phyloP scores from a whole-genome alignment of 305 asterid species.

The Solanum hybrid region DNA sequence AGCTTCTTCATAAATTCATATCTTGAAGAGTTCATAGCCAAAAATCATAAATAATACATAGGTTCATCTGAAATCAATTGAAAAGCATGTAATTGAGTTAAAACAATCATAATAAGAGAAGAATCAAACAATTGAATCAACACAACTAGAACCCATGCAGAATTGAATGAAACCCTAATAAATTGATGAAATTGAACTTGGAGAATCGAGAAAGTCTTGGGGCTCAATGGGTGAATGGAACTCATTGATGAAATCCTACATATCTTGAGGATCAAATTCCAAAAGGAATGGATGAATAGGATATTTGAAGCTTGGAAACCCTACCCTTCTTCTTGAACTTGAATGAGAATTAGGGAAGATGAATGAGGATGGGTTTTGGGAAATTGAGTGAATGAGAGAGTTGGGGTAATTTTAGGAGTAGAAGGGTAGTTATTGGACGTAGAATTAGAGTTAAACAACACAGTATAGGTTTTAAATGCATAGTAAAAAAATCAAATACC shows the following conservation, averaged over 20 bases:
- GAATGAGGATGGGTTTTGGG: not conserved
- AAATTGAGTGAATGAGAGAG: not conserved
- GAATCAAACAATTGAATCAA: not conserved
- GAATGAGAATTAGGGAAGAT: not conserved
- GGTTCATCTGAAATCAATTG: not conserved
- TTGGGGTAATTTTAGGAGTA: not conserved
- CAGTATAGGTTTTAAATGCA: not conserved
- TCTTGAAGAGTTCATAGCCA: too few relatives aligned
- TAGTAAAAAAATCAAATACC: not conserved
- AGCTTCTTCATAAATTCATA: too few relatives aligned
- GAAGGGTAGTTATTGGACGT: not conserved
- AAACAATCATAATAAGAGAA: too few relatives aligned
- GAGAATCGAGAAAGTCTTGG: too few relatives aligned
- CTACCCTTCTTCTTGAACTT: not conserved
- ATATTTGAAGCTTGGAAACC: not conserved
- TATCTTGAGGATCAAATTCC: not conserved
- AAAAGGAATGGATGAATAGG: not conserved
- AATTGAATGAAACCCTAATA: not conserved
- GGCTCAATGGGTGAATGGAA: not conserved
- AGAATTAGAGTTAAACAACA: not conserved
- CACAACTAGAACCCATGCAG: not conserved
- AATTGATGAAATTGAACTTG: not conserved
- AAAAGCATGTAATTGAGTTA: not conserved
- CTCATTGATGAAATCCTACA: not conserved
- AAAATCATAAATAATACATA: not conserved